phyloP scores from a whole-genome alignment of 2,329 filamentous ascomycete genomes.

The Fusarium aywerte region DNA sequence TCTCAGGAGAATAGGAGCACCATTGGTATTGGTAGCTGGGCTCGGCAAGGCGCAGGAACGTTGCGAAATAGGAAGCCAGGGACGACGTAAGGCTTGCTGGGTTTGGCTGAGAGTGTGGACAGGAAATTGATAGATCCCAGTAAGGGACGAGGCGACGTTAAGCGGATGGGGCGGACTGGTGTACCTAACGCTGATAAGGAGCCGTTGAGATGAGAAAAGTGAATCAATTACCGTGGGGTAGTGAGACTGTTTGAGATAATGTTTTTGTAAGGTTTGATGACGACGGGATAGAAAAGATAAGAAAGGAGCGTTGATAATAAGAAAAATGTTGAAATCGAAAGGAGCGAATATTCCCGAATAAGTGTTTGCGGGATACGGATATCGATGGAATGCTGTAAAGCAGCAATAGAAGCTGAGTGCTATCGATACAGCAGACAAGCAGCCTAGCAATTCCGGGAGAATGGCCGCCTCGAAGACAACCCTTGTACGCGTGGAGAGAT shows the following conservation, averaged over 20 bases:
- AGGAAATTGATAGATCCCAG: constrained; percentile 40
- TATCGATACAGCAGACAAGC: constrained; percentile 21
- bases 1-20: constrained; percentile 36
- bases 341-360: constrained; percentile 30
- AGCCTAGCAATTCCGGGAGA: constrained; percentile 1
- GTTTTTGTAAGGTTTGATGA: constrained; percentile 9
- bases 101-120: constrained; percentile 6
- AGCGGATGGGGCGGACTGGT: constrained; percentile 22
- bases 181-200: constrained; percentile 32
- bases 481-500: constrained; percentile 11
- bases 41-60: constrained; percentile 21
- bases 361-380: constrained; percentile 24
- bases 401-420: constrained; percentile 26
- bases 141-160: constrained; percentile 44
- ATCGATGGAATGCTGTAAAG: constrained; percentile 30
- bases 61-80: constrained; percentile 28
- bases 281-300: neutral
- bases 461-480: constrained; percentile 3
- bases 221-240: constrained; percentile 22
- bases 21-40: constrained; percentile 23
- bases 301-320: constrained; percentile 3
- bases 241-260: constrained; percentile 17
- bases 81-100: constrained; percentile 34
- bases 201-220: constrained; percentile 27
- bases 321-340: constrained; percentile 13